Percentiles rank a stretch among this genome's conserved stretches.
Conservation (phyloP, 2,329 filamentous ascomycete genomes). For the Sporothrix pseudoabietina region DNA sequence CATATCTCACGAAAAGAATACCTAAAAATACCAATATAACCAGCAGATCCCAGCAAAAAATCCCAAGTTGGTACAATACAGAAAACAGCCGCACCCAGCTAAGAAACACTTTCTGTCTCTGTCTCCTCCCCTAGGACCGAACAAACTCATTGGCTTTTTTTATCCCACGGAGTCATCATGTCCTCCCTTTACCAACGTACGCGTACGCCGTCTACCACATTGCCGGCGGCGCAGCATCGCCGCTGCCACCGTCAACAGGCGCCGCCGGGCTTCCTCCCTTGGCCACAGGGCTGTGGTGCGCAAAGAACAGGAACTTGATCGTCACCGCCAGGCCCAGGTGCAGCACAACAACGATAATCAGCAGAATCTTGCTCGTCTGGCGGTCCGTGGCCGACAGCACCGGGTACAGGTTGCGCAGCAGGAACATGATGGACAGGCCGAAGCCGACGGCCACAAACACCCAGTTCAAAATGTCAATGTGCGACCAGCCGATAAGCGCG, state of each 20-base stretch:
- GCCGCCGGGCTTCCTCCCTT: slow-evolving; percentile 20
- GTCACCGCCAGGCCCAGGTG: slow-evolving; percentile 89
- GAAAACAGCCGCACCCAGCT: neutral
- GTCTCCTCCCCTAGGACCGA: neutral
- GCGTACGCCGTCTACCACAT: slow-evolving; percentile 14
- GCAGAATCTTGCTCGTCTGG: slow-evolving; percentile 84
- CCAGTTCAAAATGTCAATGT: slow-evolving; percentile 85
- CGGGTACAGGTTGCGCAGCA: slow-evolving; percentile 84
- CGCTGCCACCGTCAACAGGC: slow-evolving; percentile 18
- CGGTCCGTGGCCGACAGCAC: slow-evolving; percentile 90
- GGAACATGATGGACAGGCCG: slow-evolving; percentile 77
- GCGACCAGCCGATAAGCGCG: slow-evolving; percentile 87
- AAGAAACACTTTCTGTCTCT: neutral
- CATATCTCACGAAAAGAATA: neutral
- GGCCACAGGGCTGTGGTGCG: slow-evolving; percentile 64
- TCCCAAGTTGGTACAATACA: neutral
- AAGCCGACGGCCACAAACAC: slow-evolving; percentile 88
- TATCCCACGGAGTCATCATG: too few relatives aligned
- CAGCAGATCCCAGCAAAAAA: neutral
- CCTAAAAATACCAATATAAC: neutral
- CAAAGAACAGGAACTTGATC: slow-evolving; percentile 97
- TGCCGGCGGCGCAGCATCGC: slow-evolving; percentile 35
- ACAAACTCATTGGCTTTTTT: neutral
- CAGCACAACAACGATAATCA: slow-evolving; percentile 79
- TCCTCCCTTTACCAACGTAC: too few relatives aligned